These are phyloP conservation scores for Colletotrichum musae DNA, from an alignment of 2,329 filamentous ascomycete genomes.

Conservation along the genomic window DNA sequence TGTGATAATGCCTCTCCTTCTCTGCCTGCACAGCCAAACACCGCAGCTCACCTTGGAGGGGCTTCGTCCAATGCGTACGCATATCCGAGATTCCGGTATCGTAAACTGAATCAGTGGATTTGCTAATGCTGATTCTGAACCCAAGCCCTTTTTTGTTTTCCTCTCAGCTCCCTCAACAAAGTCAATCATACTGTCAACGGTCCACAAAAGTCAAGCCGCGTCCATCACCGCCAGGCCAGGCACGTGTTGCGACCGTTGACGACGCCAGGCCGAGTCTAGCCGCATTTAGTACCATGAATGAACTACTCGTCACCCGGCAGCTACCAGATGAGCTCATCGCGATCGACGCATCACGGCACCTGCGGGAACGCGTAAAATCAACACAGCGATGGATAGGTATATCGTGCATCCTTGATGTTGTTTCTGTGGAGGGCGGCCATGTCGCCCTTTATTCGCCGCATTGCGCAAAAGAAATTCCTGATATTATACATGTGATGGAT, in stretches of 20 bases:
- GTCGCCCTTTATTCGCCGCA: neutral
- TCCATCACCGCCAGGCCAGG: neutral
- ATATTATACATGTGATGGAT: slow-evolving; percentile 22
- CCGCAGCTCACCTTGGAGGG: neutral
- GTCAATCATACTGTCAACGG: slow-evolving; percentile 24
- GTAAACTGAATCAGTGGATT: slow-evolving; percentile 13
- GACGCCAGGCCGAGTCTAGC: slow-evolving; percentile 14
- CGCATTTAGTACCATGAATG: neutral
- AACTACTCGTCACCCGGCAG: neutral
- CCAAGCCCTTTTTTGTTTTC: neutral
- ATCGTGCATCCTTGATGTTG: neutral
- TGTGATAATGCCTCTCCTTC: slow-evolving; percentile 33
- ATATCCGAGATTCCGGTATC: slow-evolving; percentile 1
- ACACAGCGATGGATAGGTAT: neutral
- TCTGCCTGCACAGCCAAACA: neutral
- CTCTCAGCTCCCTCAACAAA: slow-evolving; percentile 28
- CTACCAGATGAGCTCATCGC: slow-evolving; percentile 1
- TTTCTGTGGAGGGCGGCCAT: neutral
- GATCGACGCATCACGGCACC: slow-evolving; percentile 2
- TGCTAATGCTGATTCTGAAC: slow-evolving; percentile 5
- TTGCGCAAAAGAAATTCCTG: slow-evolving; percentile 22
- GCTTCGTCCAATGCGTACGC: neutral
- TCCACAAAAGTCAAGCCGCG: slow-evolving; percentile 25
- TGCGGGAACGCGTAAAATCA: neutral
- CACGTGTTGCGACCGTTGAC: slow-evolving; percentile 33